Percentiles rank a stretch among this genome's conserved stretches.
phyloP scores from a whole-genome alignment of 2,329 filamentous ascomycete genomes.

The Tolypocladium pustulatum region DNA sequence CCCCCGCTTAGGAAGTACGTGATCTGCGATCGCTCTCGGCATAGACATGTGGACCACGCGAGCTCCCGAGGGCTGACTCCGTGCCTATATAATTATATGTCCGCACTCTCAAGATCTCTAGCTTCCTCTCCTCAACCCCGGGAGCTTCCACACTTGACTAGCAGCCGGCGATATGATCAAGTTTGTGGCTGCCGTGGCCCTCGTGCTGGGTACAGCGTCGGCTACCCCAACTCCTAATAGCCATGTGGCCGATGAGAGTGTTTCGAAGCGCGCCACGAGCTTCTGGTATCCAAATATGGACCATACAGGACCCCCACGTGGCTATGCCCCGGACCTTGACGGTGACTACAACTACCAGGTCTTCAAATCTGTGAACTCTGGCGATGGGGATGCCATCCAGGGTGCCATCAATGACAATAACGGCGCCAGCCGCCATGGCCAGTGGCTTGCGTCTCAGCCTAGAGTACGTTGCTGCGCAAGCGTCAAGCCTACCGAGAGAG shows the following conservation, averaged over 20 bases:
- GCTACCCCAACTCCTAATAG: constrained; percentile 6
- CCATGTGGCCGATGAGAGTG: constrained; percentile 2
- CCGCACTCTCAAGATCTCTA: background rate
- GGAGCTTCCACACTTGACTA: background rate
- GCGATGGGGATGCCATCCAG: constrained; percentile 26
- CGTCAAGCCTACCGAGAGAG: background rate
- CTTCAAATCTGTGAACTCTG: constrained; percentile 24
- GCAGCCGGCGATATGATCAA: constrained; percentile 8
- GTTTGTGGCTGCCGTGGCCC: constrained; percentile 5
- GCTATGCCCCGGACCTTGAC: constrained; percentile 29
- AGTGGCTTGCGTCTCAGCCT: constrained; percentile 32
- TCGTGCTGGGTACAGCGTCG: constrained; percentile 8
- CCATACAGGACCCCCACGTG: constrained; percentile 22
- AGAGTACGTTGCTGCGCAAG: constrained; percentile 15
- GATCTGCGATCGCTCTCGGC: background rate
- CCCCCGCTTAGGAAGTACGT: background rate
- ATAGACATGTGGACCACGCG: background rate
- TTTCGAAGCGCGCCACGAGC: constrained; percentile 10
- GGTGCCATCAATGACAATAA: constrained; percentile 26
- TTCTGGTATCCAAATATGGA: constrained; percentile 34
- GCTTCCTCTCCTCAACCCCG: background rate
- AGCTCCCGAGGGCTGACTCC: background rate
- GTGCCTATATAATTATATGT: background rate
- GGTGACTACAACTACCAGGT: constrained; percentile 25
- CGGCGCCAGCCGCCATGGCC: constrained; percentile 18